Evolutionary conservation across 2,329 filamentous ascomycete species (phyloP), one percentile per base, ranked within the genome.

Genomic region (Fusarium nanum): DNA sequence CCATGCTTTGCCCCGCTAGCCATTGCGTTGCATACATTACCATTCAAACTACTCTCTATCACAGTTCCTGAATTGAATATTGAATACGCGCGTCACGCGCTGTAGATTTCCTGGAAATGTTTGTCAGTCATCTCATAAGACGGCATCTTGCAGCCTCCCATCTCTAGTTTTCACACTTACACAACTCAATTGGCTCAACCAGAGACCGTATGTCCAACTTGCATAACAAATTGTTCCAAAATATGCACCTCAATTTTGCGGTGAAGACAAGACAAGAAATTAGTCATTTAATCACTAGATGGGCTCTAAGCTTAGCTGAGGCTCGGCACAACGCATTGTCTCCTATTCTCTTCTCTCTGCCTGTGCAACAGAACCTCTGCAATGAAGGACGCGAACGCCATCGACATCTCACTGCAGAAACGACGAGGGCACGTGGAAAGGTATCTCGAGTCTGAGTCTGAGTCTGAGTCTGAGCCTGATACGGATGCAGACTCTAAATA

Each of bases 361-460:
- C 7, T 50, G 67, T 71, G 45, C 40, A 63, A 71, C 72, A 16
- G 41, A 58, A 52, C 56, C 40, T 70, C 67, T 52, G 55, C 57
- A 54, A 42, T 50, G 56, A 68, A 56, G 57, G 60, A 56, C 56
- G 61, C 32, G 56, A 59, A 74, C 72, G 68, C 72, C 72, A 74
- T 74, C 70, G 56, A 60, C 62, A 65, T 70, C 62, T 37, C 72
- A 73, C 72, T 22, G 56, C 72, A 72, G 63, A 45, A 52, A 54
- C 34, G 18, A 27, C 23, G 42, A 55, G 72, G 67, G 49, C 50
- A 66, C 68, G 68, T 73, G 72, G 72, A 68, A 52, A 52, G 22
- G 18, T 52, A 22, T 14, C n/a, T 68, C 37, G 57, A 71, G 64
- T 66, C 66, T 70, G 50, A 53, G 34, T 11, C 49, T 20, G 50